Evolutionary conservation across 257 asterid genomes (phyloP), one percentile per base, ranked within the genome.

Genomic region (Rehmannia glutinosa): DNA sequence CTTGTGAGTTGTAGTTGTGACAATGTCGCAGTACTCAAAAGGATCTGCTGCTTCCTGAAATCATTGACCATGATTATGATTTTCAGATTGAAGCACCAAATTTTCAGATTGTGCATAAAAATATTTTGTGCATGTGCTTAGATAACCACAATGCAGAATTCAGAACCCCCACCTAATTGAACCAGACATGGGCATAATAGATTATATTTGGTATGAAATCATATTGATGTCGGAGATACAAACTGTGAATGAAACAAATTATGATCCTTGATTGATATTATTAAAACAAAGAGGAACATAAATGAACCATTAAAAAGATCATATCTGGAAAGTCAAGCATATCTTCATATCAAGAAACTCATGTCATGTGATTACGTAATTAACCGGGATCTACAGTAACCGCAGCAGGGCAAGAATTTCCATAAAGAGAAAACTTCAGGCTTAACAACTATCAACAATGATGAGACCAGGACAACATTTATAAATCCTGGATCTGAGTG

Each of bases 1-100:
- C 87, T 92, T 92, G 88, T 92, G 98, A 5, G 98, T 89, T 35
- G 98, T 92, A 6, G 98, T 92, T n/a, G 98, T 92, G 71, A 92
- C 98, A 36, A 92, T 19, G 82, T 92, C 97, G 6, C 97, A 90
- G 75, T 86, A 87, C 67, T 92, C 98, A 35, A 92, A 90, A 24
- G 97, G 98, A 79, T 90, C 78, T 10, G 97, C 96, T 2, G 97
- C 98, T 92, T 92, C 90, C 90, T 84, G 41, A 27, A 61, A 64
- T 27, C 64, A 79, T 23, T 15, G 21, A 36, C 27, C 25, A 61
- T 9, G 24, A 55, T 24, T 20, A 57, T 39, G 1, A 42, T 16
- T 45, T 4, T 11, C 43, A 52, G 61, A 25, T n/a, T 15, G 30
- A 49, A 58, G 53, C 42, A 60, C 24, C 46, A 53, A 59, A 2